Percentiles rank a stretch among this genome's conserved stretches.
These are phyloP conservation scores for Cryptosporidium viatorum DNA, from an alignment of 169 alveolate species.

Conservation along the genomic window DNA sequence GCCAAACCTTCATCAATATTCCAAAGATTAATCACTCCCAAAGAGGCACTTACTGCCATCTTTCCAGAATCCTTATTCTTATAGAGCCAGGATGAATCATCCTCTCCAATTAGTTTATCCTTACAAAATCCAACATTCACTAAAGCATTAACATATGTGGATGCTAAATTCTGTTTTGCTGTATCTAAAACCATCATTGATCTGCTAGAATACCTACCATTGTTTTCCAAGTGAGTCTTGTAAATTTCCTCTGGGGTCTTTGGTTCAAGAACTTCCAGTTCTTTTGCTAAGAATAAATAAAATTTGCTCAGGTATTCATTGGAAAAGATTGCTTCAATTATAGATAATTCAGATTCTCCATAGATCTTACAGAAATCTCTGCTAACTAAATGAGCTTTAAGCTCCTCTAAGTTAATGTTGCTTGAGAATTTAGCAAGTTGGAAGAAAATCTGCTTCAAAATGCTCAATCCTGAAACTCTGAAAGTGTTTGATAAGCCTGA, in stretches of 20 bases:
- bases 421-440: slow-evolving; percentile 69
- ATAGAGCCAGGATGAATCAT: slow-evolving; percentile 90
- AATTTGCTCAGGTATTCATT: slow-evolving; percentile 88
- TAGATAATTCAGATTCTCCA: slow-evolving; percentile 72
- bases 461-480: slow-evolving; percentile 64
- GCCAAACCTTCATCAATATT: slow-evolving; percentile 96
- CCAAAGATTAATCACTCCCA: slow-evolving; percentile 97
- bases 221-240: slow-evolving; percentile 91
- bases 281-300: slow-evolving; percentile 91
- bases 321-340: slow-evolving; percentile 83
- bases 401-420: slow-evolving; percentile 64
- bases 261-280: slow-evolving; percentile 95
- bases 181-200: slow-evolving; percentile 88
- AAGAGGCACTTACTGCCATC: slow-evolving; percentile 95
- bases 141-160: slow-evolving; percentile 97
- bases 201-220: slow-evolving; percentile 78
- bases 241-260: slow-evolving; percentile 94
- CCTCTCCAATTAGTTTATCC: slow-evolving; percentile 90
- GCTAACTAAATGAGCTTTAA: slow-evolving; percentile 37
- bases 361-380: slow-evolving; percentile 4
- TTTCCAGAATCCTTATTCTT: slow-evolving; percentile 95
- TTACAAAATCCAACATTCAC: slow-evolving; percentile 98
- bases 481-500: slow-evolving; percentile 71
- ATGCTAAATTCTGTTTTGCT: slow-evolving; percentile 95
- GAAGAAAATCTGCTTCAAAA: slow-evolving; percentile 70